A percentile compares a stretch with the other conserved stretches of the same genome.
phyloP scores from a whole-genome alignment of 192 early-diverging fungal genomes.

The Paraglomus occultum region DNA sequence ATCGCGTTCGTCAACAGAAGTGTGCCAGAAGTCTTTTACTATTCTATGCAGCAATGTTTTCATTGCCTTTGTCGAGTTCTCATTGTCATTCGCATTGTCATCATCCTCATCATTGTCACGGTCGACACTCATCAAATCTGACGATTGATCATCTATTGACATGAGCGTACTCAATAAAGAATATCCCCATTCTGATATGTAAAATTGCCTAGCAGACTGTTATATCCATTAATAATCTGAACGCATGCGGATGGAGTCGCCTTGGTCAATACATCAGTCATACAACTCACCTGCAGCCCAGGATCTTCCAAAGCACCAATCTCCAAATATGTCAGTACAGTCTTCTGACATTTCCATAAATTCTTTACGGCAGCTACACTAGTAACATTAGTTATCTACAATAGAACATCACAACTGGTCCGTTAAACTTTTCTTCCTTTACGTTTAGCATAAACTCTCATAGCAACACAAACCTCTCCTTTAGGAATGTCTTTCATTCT shows the following conservation, averaged over 20 bases:
- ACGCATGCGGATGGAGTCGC: too few relatives aligned
- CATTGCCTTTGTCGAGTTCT: slow-evolving; percentile 1
- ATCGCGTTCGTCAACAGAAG: slow-evolving; percentile 18
- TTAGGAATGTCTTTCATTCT: slow-evolving; percentile 26
- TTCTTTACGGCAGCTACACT: not conserved
- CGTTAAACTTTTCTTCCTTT: slow-evolving; percentile 4
- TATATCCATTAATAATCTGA: not conserved
- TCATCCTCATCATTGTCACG: not conserved
- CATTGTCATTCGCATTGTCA: not conserved
- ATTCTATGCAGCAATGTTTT: slow-evolving; percentile 22
- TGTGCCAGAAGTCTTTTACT: slow-evolving; percentile 35
- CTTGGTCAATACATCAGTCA: too few relatives aligned
- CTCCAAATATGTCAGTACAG: slow-evolving; percentile 26
- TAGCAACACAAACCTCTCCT: slow-evolving; percentile 24
- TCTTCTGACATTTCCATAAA: slow-evolving; percentile 28
- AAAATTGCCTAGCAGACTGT: slow-evolving; percentile 33
- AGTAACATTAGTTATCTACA: slow-evolving; percentile 18
- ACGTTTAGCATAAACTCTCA: slow-evolving; percentile 24
- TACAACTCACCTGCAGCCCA: slow-evolving; percentile 26
- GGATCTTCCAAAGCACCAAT: slow-evolving; percentile 27
- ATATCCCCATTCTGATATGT: slow-evolving; percentile 42
- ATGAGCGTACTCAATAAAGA: slow-evolving; percentile 13
- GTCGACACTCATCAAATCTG: not conserved
- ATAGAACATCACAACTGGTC: slow-evolving; percentile 12
- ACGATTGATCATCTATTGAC: not conserved